Conservation (phyloP, 176 grass and related monocot species). For the Saccharum officinarum region DNA sequence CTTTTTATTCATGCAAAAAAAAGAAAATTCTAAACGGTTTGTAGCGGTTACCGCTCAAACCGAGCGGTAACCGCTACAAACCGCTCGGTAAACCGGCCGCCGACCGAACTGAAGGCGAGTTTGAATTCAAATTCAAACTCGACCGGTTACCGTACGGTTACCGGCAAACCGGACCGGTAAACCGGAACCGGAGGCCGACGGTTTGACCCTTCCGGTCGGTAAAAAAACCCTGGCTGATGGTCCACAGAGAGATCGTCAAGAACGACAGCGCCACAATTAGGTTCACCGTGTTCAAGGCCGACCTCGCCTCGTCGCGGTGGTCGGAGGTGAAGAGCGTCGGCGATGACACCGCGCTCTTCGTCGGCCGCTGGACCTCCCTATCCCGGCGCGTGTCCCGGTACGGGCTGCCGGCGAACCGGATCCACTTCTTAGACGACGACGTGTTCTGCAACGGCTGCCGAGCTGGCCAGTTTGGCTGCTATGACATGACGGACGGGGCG, state of each 20-base stretch:
- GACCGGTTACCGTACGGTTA: too few species aligned
- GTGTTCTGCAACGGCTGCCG: not conserved
- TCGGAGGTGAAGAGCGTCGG: not conserved
- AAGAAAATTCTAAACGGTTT: too few species aligned
- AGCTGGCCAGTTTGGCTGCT: not conserved
- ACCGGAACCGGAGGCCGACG: too few species aligned
- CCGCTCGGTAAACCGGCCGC: too few species aligned
- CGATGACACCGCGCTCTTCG: not conserved
- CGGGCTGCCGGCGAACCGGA: not conserved
- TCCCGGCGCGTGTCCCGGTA: not conserved
- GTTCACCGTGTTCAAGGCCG: not conserved
- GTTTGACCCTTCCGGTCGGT: too few species aligned
- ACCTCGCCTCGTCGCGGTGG: not conserved
- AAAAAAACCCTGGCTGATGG: too few species aligned
- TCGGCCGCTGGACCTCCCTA: not conserved
- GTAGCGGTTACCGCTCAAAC: too few species aligned
- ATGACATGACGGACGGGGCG: not conserved
- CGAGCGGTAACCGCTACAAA: too few species aligned
- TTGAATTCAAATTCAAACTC: too few species aligned
- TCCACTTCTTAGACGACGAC: constrained; percentile 17
- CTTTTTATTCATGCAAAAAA: too few species aligned
- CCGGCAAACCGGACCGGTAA: too few species aligned
- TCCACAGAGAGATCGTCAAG: not conserved
- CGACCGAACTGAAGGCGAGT: too few species aligned
- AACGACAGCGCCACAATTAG: not conserved